A percentile compares a stretch with the other conserved stretches of the same genome.
These are phyloP conservation scores for Trametes versicolor DNA, from an alignment of 1,284 basidiomycete genomes.

Conservation along the genomic window DNA sequence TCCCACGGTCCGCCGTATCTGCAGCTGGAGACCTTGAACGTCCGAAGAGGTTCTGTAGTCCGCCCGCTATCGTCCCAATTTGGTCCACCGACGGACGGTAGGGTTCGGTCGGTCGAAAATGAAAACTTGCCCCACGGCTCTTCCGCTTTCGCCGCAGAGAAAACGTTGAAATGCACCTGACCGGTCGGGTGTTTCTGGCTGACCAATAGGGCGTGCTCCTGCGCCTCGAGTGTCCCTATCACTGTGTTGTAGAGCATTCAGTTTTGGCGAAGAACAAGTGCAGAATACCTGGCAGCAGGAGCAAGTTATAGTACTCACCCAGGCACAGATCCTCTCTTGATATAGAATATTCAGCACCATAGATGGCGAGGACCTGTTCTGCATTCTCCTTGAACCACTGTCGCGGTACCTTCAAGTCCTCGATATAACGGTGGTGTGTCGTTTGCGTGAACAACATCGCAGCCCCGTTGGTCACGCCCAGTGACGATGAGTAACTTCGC, in stretches of 20 bases:
- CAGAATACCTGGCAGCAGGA: no score
- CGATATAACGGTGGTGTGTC: conserved; percentile 73
- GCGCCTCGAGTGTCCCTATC: conserved; percentile 72
- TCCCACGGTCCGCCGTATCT: neutral
- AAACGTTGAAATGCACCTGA: conserved; percentile 58
- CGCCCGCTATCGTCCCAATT: neutral
- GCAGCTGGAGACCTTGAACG: neutral
- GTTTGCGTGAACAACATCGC: conserved; percentile 75
- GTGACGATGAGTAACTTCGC: conserved; percentile 48
- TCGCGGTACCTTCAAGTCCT: conserved; percentile 66
- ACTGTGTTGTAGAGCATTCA: conserved; percentile 51
- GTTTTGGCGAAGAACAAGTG: conserved; percentile 65
- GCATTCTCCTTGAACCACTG: conserved; percentile 78
- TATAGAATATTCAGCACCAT: conserved; percentile 61
- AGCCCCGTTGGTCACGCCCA: conserved; percentile 69
- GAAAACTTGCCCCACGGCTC: neutral
- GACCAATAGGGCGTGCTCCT: conserved; percentile 75
- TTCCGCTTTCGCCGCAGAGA: neutral
- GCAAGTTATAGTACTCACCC: neutral
- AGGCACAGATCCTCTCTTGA: conserved; percentile 29
- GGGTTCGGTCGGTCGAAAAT: neutral
- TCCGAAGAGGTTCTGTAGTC: neutral
- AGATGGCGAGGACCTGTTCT: conserved; percentile 68
- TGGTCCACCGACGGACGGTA: neutral
- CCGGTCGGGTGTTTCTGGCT: conserved; percentile 74